These are phyloP conservation scores for Crotalaria pallida DNA, from an alignment of 306 rosid species.

Conservation along the genomic window DNA sequence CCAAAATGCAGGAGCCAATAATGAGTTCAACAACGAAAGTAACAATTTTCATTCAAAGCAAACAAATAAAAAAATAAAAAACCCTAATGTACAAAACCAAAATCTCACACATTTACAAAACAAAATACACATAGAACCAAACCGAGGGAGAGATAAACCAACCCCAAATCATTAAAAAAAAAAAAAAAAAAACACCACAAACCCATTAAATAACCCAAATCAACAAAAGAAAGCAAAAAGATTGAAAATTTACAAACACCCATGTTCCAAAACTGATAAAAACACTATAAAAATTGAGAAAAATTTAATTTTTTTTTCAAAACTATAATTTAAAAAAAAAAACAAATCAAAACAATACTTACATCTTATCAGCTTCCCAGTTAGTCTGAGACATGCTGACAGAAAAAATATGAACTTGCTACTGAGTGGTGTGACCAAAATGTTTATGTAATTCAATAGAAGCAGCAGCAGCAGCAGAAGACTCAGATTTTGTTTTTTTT, in stretches of 20 bases:
- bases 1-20: constrained; percentile 16
- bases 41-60: constrained; percentile 18
- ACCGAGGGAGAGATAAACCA: constrained; percentile 4
- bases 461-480: constrained; percentile 25
- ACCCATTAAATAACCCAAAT: constrained; percentile 51
- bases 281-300: not conserved
- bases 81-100: constrained; percentile 38
- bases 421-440: constrained; percentile 24
- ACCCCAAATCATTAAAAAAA: constrained; percentile 32
- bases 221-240: constrained; percentile 11
- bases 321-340: not conserved
- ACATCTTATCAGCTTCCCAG: constrained; percentile 99
- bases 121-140: not conserved
- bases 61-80: constrained; percentile 3
- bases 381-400: constrained; percentile 88
- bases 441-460: constrained; percentile 30
- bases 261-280: constrained; percentile 25
- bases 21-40: constrained; percentile 20
- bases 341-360: constrained; percentile 17
- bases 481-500: constrained; percentile 13
- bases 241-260: constrained; percentile 28
- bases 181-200: constrained; percentile 5
- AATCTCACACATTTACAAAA: constrained; percentile 6
- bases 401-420: constrained; percentile 27
- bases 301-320: too few species aligned